Evolutionary conservation across 148 eudicot species (phyloP), one percentile per base, ranked within the genome.

Genomic region (Silene conica): DNA sequence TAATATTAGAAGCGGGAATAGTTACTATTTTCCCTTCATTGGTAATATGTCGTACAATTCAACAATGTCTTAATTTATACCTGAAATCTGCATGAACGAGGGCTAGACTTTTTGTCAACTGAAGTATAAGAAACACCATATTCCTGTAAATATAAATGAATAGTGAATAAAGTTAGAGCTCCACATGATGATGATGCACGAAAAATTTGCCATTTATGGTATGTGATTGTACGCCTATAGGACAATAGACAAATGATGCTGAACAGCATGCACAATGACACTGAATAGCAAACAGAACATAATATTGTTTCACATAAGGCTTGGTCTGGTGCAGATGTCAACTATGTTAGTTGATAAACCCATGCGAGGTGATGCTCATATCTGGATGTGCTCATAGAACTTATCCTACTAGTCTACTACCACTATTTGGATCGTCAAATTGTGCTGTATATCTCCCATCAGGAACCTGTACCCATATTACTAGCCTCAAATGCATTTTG

Each of bases 71-170:
- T 41, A 20, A 19, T 57, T 23, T n/a, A 70, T 87, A 94, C 97
- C 84, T 91, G 90, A 86, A 62, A 84, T 87, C 89, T 85, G 78
- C 84, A 86, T 58, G 83, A 78, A 52, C 86, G 90, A 56, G 93
- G 93, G 83, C 92, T 94, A 77, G 82, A 83, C 81, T 84, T 86
- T 62, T 77, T 76, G 67, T 85, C 87, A 26, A 78, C 78, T 23
- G 74, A 77, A 50, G 85, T 78, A 81, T 77, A 81, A 52, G 90
- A 77, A 73, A 87, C 77, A 69, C 97, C 97, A 83, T 83, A 89
- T 26, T 88, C 94, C 98, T 94, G 86, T 52, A 74, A 73, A 77
- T 67, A 73, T 19, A 19, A 68, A 18, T 64, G 67, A 11, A 25
- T 67, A 58, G 63, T 38, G 23, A 56, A 52, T 13, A 26, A 52